Evolutionary conservation across 768 basidiomycete genomes (phyloP), one percentile per base, ranked within the genome.

Genomic region (Mycena galericulata): DNA sequence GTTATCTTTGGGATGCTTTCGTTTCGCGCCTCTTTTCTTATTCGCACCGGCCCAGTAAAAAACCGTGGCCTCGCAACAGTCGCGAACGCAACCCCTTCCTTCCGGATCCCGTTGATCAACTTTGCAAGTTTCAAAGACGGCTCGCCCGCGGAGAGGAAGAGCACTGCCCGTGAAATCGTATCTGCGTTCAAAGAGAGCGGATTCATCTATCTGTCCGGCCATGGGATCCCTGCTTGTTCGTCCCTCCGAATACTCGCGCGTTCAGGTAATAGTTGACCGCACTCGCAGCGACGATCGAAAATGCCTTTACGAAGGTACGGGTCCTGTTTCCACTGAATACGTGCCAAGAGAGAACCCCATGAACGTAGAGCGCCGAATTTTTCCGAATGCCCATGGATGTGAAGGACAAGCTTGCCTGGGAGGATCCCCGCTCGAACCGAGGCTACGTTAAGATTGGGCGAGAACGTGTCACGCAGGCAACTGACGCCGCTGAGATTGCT

Each of bases 341-440:
- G n/a, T n/a, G n/a, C n/a, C n/a, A n/a, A n/a, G n/a, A n/a, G n/a
- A n/a, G n/a, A n/a, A n/a, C n/a, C n/a, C n/a, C n/a, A n/a, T n/a
- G n/a, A n/a, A n/a, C n/a, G n/a, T n/a, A 96, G 94, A 95, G 93
- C 73, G 88, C 87, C 17, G 85, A 88, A 49, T 95, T 96, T 82
- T 96, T 96, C 72, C 73, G 75, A 32, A 77, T 96, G 61, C 88
- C 93, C 6, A 73, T 78, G 47, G 87, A 89, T 50, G 77, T 81
- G 47, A 95, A 95, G 83, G 80, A 84, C 53, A 80, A 82, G 67
- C 84, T 95, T 8, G 89, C 89, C 63, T 96, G 94, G 94, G 90
- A 92, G 62, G 92, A 94, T 75, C 93, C 94, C 66, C 89, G 92
- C 43, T 87, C 93, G 10, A 95, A 97, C 73, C 87, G 95, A 62